Percentiles rank a stretch among this genome's conserved stretches.
Evolutionary conservation across 257 asterid species (phyloP).

Genomic region (Paulownia fortunei): DNA sequence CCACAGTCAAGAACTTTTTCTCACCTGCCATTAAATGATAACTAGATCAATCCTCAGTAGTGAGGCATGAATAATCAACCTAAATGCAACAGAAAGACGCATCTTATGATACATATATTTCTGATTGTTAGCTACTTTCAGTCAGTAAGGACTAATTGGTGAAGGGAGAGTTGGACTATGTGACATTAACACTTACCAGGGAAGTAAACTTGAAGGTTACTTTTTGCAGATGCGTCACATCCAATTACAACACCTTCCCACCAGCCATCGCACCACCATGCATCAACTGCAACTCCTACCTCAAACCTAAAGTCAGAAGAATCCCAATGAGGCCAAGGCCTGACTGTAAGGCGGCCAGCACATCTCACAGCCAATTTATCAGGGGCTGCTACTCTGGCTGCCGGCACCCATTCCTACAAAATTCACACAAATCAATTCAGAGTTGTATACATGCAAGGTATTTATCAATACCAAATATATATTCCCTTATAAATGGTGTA

Average conservation of each 20-base stretch:
- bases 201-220: slow-evolving; percentile 51
- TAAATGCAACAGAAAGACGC: not conserved
- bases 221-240: slow-evolving; percentile 25
- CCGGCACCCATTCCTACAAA: slow-evolving; percentile 59
- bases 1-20: slow-evolving; percentile 13
- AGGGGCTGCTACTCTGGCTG: slow-evolving; percentile 48
- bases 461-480: too few species aligned
- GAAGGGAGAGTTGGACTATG: not conserved
- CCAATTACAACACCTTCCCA: slow-evolving; percentile 73
- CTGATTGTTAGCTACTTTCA: too few species aligned
- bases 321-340: slow-evolving; percentile 57
- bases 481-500: not conserved
- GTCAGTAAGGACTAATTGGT: not conserved
- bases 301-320: slow-evolving; percentile 34
- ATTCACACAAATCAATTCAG: not conserved
- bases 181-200: slow-evolving; percentile 43
- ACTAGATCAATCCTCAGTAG: not conserved
- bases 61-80: not conserved
- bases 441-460: not conserved
- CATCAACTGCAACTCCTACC: slow-evolving; percentile 70
- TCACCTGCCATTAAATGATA: not conserved
- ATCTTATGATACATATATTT: too few species aligned
- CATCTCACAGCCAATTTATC: slow-evolving; percentile 63
- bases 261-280: slow-evolving; percentile 81
- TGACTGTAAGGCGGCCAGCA: slow-evolving; percentile 54